Evolutionary conservation across 2,329 filamentous ascomycete genomes (phyloP), one percentile per base, ranked within the genome.

Genomic region (Lasiodiplodia gonubiensis): DNA sequence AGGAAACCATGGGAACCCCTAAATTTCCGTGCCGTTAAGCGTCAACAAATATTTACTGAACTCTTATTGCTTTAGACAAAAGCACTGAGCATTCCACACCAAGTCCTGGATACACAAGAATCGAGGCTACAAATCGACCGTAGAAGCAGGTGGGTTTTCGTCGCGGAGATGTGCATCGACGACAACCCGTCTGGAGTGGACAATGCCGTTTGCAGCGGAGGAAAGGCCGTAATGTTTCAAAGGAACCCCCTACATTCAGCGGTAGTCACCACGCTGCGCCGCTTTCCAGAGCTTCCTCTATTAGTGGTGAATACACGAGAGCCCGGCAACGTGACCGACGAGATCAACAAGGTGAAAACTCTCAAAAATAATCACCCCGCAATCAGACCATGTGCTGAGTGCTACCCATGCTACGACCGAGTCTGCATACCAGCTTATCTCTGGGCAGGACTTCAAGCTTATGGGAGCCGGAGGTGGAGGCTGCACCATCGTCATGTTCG

Each of bases 71-170:
- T 96, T 66, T 95, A 98, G 78, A 90, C 96, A 70, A 90, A 94
- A 64, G 92, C 94, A 2, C 85, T 99, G 4, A 91, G 93, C 1
- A 93, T 93, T 0, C 95, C 95, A 1, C 94, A 98, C 76, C 91
- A 92, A 0, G 94, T 97, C 74, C 94, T 98, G 78, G 92, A 93
- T 4, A 81, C 89, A 0, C 89, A 93, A 66, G 95, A 99, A 80
- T 92, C 92, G n/a, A 89, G 92, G 68, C 80, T 93, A 51, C 94
- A 98, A 77, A 86, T 98, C 35, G 94, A 98, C 81, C 89, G 94
- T 70, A 97, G 99, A 81, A 99, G 98, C 79, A 88, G 92, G 69
- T 99, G 96, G 95, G 94, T 96, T 0, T 98, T 97, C 79, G 95
- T 99, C 0, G 91, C 91, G 27, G 95, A 99, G 78, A 91, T 98